Conservation (phyloP, 2,329 filamentous ascomycete species). For the Aspergillus nomiae region DNA sequence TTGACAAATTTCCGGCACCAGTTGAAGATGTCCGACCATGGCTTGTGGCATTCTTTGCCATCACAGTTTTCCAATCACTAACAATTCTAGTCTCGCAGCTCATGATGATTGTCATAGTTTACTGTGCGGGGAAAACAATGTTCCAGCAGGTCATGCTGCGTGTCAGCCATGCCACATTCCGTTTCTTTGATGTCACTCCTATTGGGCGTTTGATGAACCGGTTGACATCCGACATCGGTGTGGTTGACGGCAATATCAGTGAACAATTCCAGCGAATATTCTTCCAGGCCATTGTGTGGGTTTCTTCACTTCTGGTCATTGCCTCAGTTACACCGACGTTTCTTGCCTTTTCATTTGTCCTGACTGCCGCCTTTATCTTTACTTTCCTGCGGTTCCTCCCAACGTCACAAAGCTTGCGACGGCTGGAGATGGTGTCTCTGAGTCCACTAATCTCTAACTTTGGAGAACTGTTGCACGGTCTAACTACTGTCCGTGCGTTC, state of each 20-base stretch:
- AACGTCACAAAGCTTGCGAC: conserved; percentile 77
- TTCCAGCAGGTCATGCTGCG: conserved; percentile 72
- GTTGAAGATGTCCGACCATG: conserved; percentile 69
- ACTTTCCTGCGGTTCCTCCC: conserved; percentile 79
- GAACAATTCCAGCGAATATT: conserved; percentile 70
- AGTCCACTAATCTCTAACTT: conserved; percentile 92
- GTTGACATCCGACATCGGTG: conserved; percentile 85
- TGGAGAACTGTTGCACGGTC: conserved; percentile 78
- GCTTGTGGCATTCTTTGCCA: conserved; percentile 68
- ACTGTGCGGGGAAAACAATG: conserved; percentile 73
- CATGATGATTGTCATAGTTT: conserved; percentile 75
- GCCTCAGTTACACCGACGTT: conserved; percentile 77
- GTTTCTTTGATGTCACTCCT: conserved; percentile 88
- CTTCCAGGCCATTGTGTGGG: conserved; percentile 70
- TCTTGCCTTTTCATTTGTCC: conserved; percentile 67
- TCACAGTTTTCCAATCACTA: conserved; percentile 64
- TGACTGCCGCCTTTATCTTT: conserved; percentile 69
- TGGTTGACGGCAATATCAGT: conserved; percentile 84
- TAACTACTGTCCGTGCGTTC: conserved; percentile 85
- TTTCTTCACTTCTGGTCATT: conserved; percentile 74
- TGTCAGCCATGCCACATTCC: conserved; percentile 79
- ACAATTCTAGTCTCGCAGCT: conserved; percentile 64
- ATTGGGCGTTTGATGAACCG: conserved; percentile 90
- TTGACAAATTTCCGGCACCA: conserved; percentile 64
- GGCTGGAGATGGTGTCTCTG: conserved; percentile 86